Conservation (phyloP, 306 rosid species). For the Biancaea sappan region DNA sequence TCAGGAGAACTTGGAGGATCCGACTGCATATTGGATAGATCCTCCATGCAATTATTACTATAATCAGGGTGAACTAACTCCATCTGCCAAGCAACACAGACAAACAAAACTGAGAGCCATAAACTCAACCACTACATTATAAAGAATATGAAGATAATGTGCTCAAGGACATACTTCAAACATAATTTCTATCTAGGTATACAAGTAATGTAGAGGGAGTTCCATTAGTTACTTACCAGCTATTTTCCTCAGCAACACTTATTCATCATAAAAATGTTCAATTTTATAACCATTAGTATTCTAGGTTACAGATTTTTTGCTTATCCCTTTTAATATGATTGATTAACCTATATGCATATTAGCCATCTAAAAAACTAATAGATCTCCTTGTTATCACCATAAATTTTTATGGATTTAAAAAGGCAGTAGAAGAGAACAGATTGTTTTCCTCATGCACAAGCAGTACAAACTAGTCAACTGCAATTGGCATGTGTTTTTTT, state of each 20-base stretch:
- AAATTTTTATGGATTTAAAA: slow-evolving; percentile 11
- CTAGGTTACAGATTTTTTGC: background rate
- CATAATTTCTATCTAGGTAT: background rate
- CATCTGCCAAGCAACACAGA: slow-evolving; percentile 50
- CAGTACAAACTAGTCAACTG: slow-evolving; percentile 9
- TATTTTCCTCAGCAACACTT: background rate
- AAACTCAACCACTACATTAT: slow-evolving; percentile 4
- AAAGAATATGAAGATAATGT: slow-evolving; percentile 12
- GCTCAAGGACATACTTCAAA: slow-evolving; percentile 30
- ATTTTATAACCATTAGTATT: slow-evolving; percentile 12
- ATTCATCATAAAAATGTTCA: slow-evolving; percentile 3
- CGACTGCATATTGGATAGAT: slow-evolving; percentile 37
- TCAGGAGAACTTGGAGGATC: slow-evolving; percentile 53
- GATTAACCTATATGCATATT: slow-evolving; percentile 1
- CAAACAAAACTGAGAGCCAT: slow-evolving; percentile 8
- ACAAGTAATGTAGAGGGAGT: background rate
- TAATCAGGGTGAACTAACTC: slow-evolving; percentile 38
- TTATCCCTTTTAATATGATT: background rate
- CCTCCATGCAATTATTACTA: slow-evolving; percentile 42
- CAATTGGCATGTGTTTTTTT: background rate
- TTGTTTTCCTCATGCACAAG: background rate
- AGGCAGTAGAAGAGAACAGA: background rate
- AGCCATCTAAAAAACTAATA: background rate
- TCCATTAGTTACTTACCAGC: background rate
- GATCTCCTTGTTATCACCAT: background rate